phyloP scores from a whole-genome alignment of 2,329 filamentous ascomycete species.

The Gnomoniopsis smithogilvyi region DNA sequence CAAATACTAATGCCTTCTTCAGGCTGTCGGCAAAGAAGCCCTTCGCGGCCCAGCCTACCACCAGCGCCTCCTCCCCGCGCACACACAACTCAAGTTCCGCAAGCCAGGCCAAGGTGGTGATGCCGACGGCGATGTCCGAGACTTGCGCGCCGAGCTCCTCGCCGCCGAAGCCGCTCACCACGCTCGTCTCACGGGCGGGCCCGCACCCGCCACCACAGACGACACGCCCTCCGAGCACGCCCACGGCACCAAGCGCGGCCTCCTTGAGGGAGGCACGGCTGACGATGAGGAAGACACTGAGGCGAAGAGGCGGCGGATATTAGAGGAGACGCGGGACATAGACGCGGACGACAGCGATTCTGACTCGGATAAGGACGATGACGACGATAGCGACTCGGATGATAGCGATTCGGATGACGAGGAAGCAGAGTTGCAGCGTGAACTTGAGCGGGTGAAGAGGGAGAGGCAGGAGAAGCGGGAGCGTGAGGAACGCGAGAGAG shows the following conservation, averaged over 20 bases:
- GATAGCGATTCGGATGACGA: constrained; percentile 76
- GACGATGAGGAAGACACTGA: constrained; percentile 65
- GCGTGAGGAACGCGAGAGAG: constrained; percentile 75
- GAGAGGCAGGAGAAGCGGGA: constrained; percentile 80
- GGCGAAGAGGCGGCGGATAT: constrained; percentile 78
- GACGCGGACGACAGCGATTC: constrained; percentile 68
- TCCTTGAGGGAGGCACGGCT: constrained; percentile 48
- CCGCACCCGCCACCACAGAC: constrained; percentile 38
- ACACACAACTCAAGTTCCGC: constrained; percentile 88
- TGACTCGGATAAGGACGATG: constrained; percentile 39
- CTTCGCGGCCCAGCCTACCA: constrained; percentile 92
- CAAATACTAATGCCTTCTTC: constrained; percentile 24
- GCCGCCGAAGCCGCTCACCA: constrained; percentile 85
- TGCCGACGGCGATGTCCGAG: constrained; percentile 64
- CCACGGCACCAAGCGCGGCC: constrained; percentile 55
- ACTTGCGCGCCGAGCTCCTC: constrained; percentile 86
- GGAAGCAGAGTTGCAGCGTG: constrained; percentile 83
- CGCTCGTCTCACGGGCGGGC: constrained; percentile 73
- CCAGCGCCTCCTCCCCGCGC: constrained; percentile 88
- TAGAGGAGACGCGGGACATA: constrained; percentile 84
- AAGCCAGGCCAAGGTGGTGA: constrained; percentile 88
- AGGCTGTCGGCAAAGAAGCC: constrained; percentile 90
- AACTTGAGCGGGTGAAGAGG: constrained; percentile 89
- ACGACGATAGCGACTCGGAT: constrained; percentile 51
- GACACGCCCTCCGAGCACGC: constrained; percentile 31